Percentiles rank a stretch among this genome's conserved stretches.
Conservation (phyloP, 2,329 filamentous ascomycete genomes). For the Podosphaera fusca region DNA sequence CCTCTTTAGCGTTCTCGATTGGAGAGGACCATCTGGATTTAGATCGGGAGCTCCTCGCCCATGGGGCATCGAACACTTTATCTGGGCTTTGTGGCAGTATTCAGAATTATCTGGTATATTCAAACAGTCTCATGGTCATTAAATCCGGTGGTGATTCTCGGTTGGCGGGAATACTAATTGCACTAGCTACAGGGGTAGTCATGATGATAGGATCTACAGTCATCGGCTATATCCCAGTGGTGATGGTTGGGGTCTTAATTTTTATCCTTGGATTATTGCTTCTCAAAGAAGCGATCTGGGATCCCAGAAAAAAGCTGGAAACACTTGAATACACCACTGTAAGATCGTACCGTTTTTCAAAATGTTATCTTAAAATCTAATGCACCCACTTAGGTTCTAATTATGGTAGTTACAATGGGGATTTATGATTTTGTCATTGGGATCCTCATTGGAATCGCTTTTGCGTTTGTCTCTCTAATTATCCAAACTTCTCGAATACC, state of each 20-base stretch:
- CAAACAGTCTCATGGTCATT: slow-evolving; percentile 94
- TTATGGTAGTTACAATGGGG: slow-evolving; percentile 88
- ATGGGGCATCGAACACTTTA: slow-evolving; percentile 78
- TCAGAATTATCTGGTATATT: slow-evolving; percentile 91
- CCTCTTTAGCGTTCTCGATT: slow-evolving; percentile 69
- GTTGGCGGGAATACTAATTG: slow-evolving; percentile 67
- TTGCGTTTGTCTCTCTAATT: slow-evolving; percentile 79
- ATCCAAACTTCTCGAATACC: slow-evolving; percentile 79
- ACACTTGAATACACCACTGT: slow-evolving; percentile 72
- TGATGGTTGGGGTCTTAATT: slow-evolving; percentile 89
- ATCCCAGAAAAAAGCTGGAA: slow-evolving; percentile 73
- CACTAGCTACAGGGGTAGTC: slow-evolving; percentile 54
- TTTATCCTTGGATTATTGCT: slow-evolving; percentile 89
- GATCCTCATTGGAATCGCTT: slow-evolving; percentile 72
- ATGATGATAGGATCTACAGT: slow-evolving; percentile 69
- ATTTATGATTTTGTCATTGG: slow-evolving; percentile 90
- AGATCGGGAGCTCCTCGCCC: slow-evolving; percentile 74
- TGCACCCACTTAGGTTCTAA: slow-evolving; percentile 34
- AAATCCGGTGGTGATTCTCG: slow-evolving; percentile 73
- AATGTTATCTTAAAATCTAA: neutral
- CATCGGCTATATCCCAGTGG: slow-evolving; percentile 86
- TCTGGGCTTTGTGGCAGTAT: slow-evolving; percentile 78
- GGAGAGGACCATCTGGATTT: slow-evolving; percentile 84
- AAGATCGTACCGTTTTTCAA: slow-evolving; percentile 12
- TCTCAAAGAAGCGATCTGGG: slow-evolving; percentile 66